Base-by-base conservation (phyloP, 1,284 basidiomycete genomes). In the Malassezia dermatis region DNA sequence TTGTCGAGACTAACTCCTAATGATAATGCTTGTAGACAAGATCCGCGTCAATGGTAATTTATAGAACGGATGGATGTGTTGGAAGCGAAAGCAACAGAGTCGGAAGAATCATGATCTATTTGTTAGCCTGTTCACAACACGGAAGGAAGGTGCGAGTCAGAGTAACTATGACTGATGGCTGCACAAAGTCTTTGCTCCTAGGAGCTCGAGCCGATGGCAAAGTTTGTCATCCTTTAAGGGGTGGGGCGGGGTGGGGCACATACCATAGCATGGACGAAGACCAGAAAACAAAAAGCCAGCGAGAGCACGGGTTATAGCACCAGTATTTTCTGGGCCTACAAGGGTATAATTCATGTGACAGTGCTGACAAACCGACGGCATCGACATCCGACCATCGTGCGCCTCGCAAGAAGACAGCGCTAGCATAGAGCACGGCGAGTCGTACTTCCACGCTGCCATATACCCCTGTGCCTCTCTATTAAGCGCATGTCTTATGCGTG, bases 1-100 rank as follows among this genome's bases (percentile, higher is more conserved):
- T 85, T 71, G 84, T 86, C 19, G 67, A 73, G 60, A 12, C 32
- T 19, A 26, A 19, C 10, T 21, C 35, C 19, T 40, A 21, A 23
- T 11, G 3, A 8, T 19, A 19, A 39, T 10, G 19, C 37, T 21
- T 15, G n/a, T 19, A 39, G 37, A 19, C n/a, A 10, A 34, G 13
- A n/a, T n/a, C 4, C n/a, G 15, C 15, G 8, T 34, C 8, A 34
- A n/a, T n/a, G 15, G 5, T n/a, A 15, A 15, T 15, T 13, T 34
- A 34, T 34, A 34, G 32, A 15, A 34, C 1, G 32, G 13, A n/a
- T 15, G 15, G n/a, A 34, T 15, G 13, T 4, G 4, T 2, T 34
- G 32, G 11, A 15, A 13, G 32, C n/a, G 15, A 34, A 34, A 15
- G 15, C 8, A 34, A 4, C n/a, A 13, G 3, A 19, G 3, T 19